phyloP scores from a whole-genome alignment of 805 yeast genomes.

The Hermanozyma aechmeae region DNA sequence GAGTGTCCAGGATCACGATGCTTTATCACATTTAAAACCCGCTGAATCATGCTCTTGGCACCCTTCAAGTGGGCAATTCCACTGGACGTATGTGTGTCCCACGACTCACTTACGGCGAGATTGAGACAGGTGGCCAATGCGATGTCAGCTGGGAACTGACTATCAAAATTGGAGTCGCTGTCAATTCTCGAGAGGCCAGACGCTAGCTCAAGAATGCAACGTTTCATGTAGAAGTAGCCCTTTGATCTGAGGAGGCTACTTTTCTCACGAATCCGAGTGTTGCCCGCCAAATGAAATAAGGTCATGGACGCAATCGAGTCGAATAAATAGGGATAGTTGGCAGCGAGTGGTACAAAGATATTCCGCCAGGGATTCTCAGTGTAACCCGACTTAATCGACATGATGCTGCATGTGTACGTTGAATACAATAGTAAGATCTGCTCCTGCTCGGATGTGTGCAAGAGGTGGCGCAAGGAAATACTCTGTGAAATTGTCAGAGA shows the following conservation, averaged over 20 bases:
- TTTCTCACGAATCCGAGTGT: constrained; percentile 29
- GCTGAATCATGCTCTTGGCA: constrained; percentile 51
- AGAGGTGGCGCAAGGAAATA: constrained; percentile 6
- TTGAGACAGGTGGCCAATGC: constrained; percentile 59
- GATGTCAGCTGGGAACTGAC: constrained; percentile 46
- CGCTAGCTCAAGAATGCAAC: constrained; percentile 50
- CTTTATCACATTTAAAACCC: constrained; percentile 25
- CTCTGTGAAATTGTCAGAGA: constrained; percentile 5
- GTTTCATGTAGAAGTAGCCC: constrained; percentile 51
- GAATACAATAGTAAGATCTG: constrained; percentile 27
- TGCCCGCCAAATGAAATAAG: constrained; percentile 42
- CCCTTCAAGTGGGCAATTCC: constrained; percentile 65
- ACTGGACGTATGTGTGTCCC: constrained; percentile 60
- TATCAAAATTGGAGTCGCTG: constrained; percentile 11
- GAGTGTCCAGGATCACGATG: constrained; percentile 8
- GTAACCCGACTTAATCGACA: constrained; percentile 58
- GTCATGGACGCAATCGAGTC: constrained; percentile 64
- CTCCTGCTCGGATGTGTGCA: constrained; percentile 22
- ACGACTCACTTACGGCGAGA: constrained; percentile 56
- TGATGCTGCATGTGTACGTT: constrained; percentile 32
- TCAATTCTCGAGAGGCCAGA: constrained; percentile 35
- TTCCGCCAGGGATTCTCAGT: constrained; percentile 63
- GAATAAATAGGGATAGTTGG: constrained; percentile 45
- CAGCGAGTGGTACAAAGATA: constrained; percentile 46
- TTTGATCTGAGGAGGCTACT: constrained; percentile 35